Evolutionary conservation across 208 protist genomes (phyloP).

Genomic region (Leishmania tropica): DNA sequence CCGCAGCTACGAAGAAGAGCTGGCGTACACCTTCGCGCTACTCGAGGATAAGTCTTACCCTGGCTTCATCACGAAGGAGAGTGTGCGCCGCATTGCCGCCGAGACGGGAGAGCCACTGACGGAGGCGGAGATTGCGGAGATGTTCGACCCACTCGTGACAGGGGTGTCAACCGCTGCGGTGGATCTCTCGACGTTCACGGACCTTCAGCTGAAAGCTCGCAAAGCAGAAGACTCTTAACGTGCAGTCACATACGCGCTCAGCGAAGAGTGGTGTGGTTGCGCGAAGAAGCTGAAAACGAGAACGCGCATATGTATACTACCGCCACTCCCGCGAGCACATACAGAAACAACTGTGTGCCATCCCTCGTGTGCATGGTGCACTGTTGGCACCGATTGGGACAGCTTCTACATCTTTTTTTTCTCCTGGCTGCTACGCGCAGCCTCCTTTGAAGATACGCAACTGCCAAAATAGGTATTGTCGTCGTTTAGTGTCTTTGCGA

Average conservation of each 20-base stretch:
- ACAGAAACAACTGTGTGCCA: not conserved
- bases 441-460: not conserved
- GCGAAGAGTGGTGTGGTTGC: not conserved
- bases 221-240: conserved; percentile 37
- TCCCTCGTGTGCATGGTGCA: not conserved
- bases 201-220: conserved; percentile 50
- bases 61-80: conserved; percentile 87
- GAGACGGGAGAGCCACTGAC: conserved; percentile 76
- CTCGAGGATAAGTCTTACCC: conserved; percentile 78
- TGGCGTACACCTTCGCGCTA: conserved; percentile 68
- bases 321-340: not conserved
- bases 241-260: not conserved
- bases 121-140: conserved; percentile 77
- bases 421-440: not conserved
- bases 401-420: not conserved
- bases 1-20: conserved; percentile 73
- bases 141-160: conserved; percentile 87
- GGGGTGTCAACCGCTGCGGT: conserved; percentile 68
- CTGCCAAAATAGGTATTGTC: not conserved
- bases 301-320: not conserved
- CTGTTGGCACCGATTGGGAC: not conserved
- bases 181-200: conserved; percentile 75
- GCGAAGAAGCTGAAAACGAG: not conserved
- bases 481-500: no score
- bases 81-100: conserved; percentile 49